Evolutionary conservation across 352 stramenopile species (phyloP), one percentile per base, ranked within the genome.

Genomic region (Phytophthora pseudosyringae): DNA sequence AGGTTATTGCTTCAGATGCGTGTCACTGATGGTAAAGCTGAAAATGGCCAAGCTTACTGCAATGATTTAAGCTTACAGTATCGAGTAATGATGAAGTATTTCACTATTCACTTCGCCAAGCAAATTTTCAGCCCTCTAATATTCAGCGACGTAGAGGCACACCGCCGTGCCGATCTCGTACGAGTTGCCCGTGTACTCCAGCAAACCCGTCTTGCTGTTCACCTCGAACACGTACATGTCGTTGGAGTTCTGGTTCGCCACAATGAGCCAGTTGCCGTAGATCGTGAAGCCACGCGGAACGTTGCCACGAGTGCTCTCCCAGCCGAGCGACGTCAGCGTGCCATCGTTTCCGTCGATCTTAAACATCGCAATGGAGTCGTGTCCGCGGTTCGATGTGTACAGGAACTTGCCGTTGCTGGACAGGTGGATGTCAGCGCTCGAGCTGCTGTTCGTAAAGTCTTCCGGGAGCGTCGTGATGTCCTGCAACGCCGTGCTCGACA

Each of bases 291-390:
- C 69, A 38, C 80, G 82, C 29, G 82, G 82, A 13, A 41, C 50
- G 18, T 71, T 65, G 41, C 82, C 82, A 26, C 76, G 71, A 16
- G 78, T 77, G 36, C 67, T 64, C 49, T 83, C 77, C 58, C 70
- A 75, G 21, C 71, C 77, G 16, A 85, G 18, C 0, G 62, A 52
- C 53, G 46, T 75, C 13, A 89, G 60, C 35, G 69, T 76, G 21
- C 71, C 73, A 38, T 69, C 31, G 7, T 57, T 48, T 31, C 61
- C 38, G 40, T 67, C 52, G 25, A 91, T 67, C 43, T 67, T 46
- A 58, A 87, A 91, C 7, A 86, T 84, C 5, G 80, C 76, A 48
- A 89, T 87, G 39, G 74, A 85, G 65, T 91, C 59, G 53, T 91
- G 80, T 25, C 73, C 75, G 38, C 82, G 82, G 69, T 89, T 90